phyloP scores from a whole-genome alignment of 306 rosid genomes.

The Gastrolobium bilobum region DNA sequence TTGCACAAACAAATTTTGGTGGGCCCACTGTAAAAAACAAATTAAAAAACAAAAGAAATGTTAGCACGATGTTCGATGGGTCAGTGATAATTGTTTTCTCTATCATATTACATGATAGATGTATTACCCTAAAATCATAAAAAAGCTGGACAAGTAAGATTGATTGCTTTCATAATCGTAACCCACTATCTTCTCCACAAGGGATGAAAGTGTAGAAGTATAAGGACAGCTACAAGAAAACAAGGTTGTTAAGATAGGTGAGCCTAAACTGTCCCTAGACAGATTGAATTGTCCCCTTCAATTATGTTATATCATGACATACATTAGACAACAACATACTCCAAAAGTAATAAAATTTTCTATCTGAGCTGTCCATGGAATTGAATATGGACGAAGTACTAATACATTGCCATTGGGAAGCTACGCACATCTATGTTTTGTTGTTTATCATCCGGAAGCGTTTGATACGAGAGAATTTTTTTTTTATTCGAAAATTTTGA shows the following conservation, averaged over 20 bases:
- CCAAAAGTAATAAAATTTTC: too few species aligned
- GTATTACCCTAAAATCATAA: conserved; percentile 5
- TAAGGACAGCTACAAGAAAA: conserved; percentile 28
- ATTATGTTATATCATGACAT: neutral
- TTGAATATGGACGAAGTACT: neutral
- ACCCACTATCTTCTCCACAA: conserved; percentile 1
- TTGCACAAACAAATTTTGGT: too few species aligned
- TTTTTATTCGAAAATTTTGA: too few species aligned
- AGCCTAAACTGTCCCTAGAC: conserved; percentile 22
- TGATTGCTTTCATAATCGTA: conserved; percentile 32
- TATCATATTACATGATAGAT: too few species aligned
- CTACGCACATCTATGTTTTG: conserved; percentile 10
- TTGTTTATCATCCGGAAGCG: conserved; percentile 8
- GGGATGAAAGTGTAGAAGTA: neutral
- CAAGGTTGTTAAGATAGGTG: conserved; percentile 56
- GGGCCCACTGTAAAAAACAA: too few species aligned
- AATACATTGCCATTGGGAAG: neutral
- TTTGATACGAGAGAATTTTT: too few species aligned
- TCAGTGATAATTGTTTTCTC: too few species aligned
- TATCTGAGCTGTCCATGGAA: neutral
- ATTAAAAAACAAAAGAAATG: too few species aligned
- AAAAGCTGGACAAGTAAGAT: neutral
- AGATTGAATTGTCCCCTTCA: conserved; percentile 31
- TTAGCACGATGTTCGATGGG: too few species aligned
- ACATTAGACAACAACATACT: neutral